These are phyloP conservation scores for Suillus hirtellus DNA, from an alignment of 768 basidiomycete species.

Conservation along the genomic window DNA sequence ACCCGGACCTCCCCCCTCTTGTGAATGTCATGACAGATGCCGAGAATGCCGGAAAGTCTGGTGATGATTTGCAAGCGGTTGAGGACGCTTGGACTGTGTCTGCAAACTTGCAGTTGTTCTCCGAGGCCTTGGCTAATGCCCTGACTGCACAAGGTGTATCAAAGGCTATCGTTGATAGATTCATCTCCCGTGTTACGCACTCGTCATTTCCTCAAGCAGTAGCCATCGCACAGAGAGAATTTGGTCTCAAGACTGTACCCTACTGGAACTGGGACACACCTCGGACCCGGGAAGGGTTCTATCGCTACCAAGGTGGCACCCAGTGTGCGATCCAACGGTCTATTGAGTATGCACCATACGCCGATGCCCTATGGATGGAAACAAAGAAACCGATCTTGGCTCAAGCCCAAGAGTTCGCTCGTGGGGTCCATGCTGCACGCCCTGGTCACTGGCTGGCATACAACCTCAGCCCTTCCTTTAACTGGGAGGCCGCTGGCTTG, in stretches of 20 bases:
- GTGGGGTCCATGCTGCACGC: conserved; percentile 77
- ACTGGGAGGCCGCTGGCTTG: conserved; percentile 93
- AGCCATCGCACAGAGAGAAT: conserved; percentile 75
- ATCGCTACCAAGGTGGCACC: conserved; percentile 96
- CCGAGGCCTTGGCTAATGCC: conserved; percentile 68
- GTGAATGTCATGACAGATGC: conserved; percentile 83
- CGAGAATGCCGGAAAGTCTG: conserved; percentile 76
- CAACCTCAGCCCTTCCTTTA: conserved; percentile 92
- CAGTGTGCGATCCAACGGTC: conserved; percentile 92
- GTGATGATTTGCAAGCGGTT: conserved; percentile 78
- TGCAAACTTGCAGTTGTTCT: conserved; percentile 83
- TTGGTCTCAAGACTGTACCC: conserved; percentile 69
- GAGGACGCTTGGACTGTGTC: conserved; percentile 84
- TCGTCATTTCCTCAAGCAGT: conserved; percentile 71
- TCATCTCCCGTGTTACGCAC: conserved; percentile 62
- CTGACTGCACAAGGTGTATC: conserved; percentile 58
- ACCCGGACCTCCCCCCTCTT: conserved; percentile 66
- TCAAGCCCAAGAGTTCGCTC: conserved; percentile 91
- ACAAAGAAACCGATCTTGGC: conserved; percentile 91
- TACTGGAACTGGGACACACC: conserved; percentile 97
- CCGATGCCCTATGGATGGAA: conserved; percentile 94
- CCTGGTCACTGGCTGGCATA: conserved; percentile 97
- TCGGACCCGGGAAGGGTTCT: conserved; percentile 93
- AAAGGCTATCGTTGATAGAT: conserved; percentile 53
- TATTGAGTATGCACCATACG: conserved; percentile 91